Evolutionary conservation across 345 rosid species (phyloP), one percentile per base, ranked within the genome.

Genomic region (Angophora floribunda): DNA sequence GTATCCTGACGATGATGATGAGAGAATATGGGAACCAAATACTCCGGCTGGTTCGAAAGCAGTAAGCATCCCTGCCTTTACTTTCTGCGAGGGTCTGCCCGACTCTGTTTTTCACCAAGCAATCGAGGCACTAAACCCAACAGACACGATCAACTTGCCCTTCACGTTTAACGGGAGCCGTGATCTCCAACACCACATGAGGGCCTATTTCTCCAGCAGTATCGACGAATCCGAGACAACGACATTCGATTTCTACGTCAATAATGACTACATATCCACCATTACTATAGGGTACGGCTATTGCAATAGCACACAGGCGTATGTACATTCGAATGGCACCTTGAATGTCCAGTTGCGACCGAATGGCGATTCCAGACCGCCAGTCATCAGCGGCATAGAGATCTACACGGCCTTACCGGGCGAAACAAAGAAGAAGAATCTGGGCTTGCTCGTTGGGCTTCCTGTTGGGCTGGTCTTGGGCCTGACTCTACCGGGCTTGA

Each of bases 371-470:
- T 70, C 86, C 7, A 79, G 82, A 10, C 78, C 90, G 3, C 88
- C 86, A 7, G n/a, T 82, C 41, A 55, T 89, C 70, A 89, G 87
- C 32, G 88, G 88, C n/a, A 86, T 89, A 30, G 88, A 89, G 79
- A 78, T 89, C 26, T 89, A 36, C 28, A 44, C 86, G 21, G 86
- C 59, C 65, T 61, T 16, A 14, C 21, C 50, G 61, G 87, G 44
- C n/a, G 82, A 55, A 63, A 44, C 80, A 16, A 88, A 80, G 52
- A 80, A 32, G 87, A 61, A 85, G 87, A 85, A 88, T 63, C 65
- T 85, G 12, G 63, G 79, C 3, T 52, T 84, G 84, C 57, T 88
- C 15, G 85, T 88, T 28, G 87, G 82, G 26, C 86, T 85, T 21
- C 55, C 89, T 9, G 21, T 88, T 41, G 89, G 87, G 13, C 61